Evolutionary conservation across 2,329 filamentous ascomycete species (phyloP), one percentile per base, ranked within the genome.

Genomic region (Aciculosporium take): DNA sequence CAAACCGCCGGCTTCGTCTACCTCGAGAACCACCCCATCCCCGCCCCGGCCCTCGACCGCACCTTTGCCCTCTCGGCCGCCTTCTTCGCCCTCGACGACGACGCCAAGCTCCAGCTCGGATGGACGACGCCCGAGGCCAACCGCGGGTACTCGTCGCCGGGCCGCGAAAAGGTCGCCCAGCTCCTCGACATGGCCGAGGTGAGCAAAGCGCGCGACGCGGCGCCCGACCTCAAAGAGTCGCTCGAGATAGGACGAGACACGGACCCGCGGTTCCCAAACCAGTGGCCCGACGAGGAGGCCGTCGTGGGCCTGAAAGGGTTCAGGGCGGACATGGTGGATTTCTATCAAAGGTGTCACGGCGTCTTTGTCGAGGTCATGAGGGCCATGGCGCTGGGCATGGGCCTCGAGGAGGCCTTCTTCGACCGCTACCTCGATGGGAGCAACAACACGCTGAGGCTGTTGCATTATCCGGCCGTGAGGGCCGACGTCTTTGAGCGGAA

Each of bases 1-100:
- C 82, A 87, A 53, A 80, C 74, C 1, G 83, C 87, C 2, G 88
- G 88, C 43, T 94, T 95, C 67, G 74, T 95, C 55, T 94, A 94
- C 62, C 74, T 94, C 30, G 79, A 79, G 51, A 84, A 89, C 59
- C 79, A 89, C 49, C 74, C 81, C 31, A 81, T 94, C 45, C 62
- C 77, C 0, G 53, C 72, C 3, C 63, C 71, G 7, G 69, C 71
- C 8, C 64, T 86, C 10, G 58, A 71, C 45, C 60, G 70, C 43
- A 71, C 81, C 45, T 93, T 91, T 57, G 57, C 66, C 46, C 68
- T 71, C 43, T 87, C 82, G 5, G 76, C 79, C 38, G 63, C 67
- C 46, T 88, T 89, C 67, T 91, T 91, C 60, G 59, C 62, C 12
- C 74, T 81, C 41, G 66, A 78, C 3, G 56, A 66, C 36, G 65